A percentile compares a stretch with the other conserved stretches of the same genome.
Evolutionary conservation across 805 yeast species (phyloP).

Genomic region (Schwanniomyces vanrijiae): DNA sequence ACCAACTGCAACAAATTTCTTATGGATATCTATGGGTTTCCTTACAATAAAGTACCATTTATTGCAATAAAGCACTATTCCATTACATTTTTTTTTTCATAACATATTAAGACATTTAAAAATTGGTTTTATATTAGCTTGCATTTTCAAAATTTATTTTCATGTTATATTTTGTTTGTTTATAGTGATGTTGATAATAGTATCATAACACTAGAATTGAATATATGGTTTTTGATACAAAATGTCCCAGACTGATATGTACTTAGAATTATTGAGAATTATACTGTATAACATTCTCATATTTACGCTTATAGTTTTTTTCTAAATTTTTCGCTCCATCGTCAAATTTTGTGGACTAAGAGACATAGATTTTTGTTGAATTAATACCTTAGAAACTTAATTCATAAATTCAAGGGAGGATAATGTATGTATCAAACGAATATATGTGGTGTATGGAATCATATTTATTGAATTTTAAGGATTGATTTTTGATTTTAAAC

Average conservation of each 20-base stretch:
- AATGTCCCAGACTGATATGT: slow-evolving; percentile 1
- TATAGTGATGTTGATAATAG: background rate
- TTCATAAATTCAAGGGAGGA: background rate
- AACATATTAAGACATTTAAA: too few species aligned
- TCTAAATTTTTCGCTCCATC: slow-evolving; percentile 10
- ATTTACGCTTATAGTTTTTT: slow-evolving; percentile 7
- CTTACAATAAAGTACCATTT: too few species aligned
- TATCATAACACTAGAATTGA: background rate
- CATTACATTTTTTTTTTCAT: too few species aligned
- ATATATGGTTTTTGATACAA: background rate
- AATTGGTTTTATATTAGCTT: too few species aligned
- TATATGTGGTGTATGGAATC: background rate
- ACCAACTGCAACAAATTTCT: background rate
- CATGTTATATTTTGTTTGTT: background rate
- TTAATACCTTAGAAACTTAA: background rate
- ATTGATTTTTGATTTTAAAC: background rate
- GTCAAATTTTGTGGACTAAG: slow-evolving; percentile 10
- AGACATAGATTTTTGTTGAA: slow-evolving; percentile 1
- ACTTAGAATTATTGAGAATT: background rate
- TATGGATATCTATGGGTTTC: background rate
- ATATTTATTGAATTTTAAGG: background rate
- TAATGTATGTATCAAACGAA: background rate
- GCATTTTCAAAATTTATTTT: background rate
- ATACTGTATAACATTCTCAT: background rate
- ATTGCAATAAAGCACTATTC: too few species aligned